Percentiles rank a stretch among this genome's conserved stretches.
These are phyloP conservation scores for Kodamaea derodonti DNA, from an alignment of 1,139 yeast species.

Conservation along the genomic window DNA sequence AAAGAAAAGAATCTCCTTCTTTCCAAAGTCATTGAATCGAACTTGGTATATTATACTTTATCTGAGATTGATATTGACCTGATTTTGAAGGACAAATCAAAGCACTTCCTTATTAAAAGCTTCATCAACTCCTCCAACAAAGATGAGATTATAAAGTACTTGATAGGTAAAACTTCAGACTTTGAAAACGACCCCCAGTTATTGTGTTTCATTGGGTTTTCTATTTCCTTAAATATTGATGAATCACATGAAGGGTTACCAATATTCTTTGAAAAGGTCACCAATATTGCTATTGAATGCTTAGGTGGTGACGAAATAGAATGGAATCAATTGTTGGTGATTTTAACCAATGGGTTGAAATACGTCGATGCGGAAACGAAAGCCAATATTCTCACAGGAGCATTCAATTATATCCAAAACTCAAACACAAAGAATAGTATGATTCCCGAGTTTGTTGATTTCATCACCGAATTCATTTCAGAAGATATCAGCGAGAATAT, in stretches of 20 bases:
- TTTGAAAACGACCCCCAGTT: constrained; percentile 17
- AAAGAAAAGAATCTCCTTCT: constrained; percentile 7
- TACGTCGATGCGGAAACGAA: constrained; percentile 4
- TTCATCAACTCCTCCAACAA: constrained; percentile 14
- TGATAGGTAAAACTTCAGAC: constrained; percentile 13
- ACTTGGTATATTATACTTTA: not conserved
- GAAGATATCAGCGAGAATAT: constrained; percentile 7
- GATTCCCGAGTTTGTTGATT: constrained; percentile 22
- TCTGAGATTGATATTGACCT: constrained; percentile 12
- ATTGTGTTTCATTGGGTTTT: constrained; percentile 20
- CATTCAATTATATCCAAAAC: constrained; percentile 14
- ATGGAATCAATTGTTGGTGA: constrained; percentile 15
- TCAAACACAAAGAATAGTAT: constrained; percentile 20
- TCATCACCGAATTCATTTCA: constrained; percentile 13
- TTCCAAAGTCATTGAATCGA: constrained; percentile 13
- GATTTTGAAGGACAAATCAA: constrained; percentile 13
- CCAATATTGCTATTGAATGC: constrained; percentile 6
- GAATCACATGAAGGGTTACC: constrained; percentile 3
- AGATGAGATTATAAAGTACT: constrained; percentile 12
- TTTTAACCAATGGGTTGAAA: constrained; percentile 13
- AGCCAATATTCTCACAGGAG: constrained; percentile 7
- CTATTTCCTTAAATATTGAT: constrained; percentile 12
- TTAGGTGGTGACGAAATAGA: constrained; percentile 4
- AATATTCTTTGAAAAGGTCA: constrained; percentile 9
- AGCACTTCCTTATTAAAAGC: constrained; percentile 22